Base-by-base conservation (phyloP, 352 stramenopile species). In the Phytophthora cajani region DNA sequence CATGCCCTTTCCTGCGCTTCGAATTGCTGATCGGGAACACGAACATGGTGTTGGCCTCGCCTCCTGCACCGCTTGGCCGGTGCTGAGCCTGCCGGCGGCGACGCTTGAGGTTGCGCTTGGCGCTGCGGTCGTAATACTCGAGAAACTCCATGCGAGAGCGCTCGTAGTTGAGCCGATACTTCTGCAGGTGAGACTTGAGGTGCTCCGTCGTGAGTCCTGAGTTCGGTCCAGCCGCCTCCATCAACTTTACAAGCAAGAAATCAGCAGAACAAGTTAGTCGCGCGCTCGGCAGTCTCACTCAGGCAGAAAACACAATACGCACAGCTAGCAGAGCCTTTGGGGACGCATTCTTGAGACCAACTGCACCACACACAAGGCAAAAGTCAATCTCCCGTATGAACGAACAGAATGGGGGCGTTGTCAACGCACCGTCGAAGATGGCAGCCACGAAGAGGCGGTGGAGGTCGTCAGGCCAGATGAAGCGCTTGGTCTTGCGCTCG, bases 91-190 rank as follows among this genome's bases (percentile, higher is more conserved):
- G 75, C 36, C 74, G 77, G 19, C 83, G 78, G 5, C 80, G 77
- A 0, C 85, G 74, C 58, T 89, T 88, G 40, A 85, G 69, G 66
- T 87, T 87, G 44, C 80, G 80, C 60, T 86, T 85, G 12, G 84
- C 77, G 55, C 85, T 95, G 50, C 90, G 82, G 64, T 96, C 87
- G 67, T 92, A 95, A 61, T 89, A 93, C 67, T 92, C 85, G 36
- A 96, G 82, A 61, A 96, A 96, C 72, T 96, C 87, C 67, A 83
- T 75, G 7, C 89, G 84, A 32, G 89, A 96, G 32, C 85, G 84
- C 54, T 96, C 88, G 65, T 95, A 95, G 58, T 96, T 94, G 58
- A 95, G 84, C 17, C 89, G 87, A 72, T 94, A 96, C 71, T 96
- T 96, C 67, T 96, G 89, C 71, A 96, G 51, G 71, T 96, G 89